phyloP scores from a whole-genome alignment of 306 rosid species.

The Quercus aquifolioides region DNA sequence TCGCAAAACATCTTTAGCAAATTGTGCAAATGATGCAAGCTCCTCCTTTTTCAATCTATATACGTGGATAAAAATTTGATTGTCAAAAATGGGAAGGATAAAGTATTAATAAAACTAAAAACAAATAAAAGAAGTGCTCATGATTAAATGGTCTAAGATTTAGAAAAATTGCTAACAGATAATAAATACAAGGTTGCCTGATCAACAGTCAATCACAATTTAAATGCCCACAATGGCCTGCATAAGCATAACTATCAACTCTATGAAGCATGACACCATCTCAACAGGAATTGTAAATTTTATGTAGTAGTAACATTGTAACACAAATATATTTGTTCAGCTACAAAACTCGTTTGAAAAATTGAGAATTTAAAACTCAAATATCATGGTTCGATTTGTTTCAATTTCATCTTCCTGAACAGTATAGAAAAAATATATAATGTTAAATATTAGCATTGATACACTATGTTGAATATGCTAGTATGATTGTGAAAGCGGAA shows the following conservation, averaged over 20 bases:
- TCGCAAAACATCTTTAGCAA: slow-evolving; percentile 48
- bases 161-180: not conserved
- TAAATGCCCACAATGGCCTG: not conserved
- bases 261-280: not conserved
- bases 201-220: not conserved
- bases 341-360: too few species aligned
- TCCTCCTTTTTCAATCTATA: slow-evolving; percentile 75
- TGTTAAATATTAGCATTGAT: too few species aligned
- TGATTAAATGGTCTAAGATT: not conserved
- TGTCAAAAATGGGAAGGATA: not conserved
- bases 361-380: too few species aligned
- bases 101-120: not conserved
- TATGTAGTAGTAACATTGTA: not conserved
- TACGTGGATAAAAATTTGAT: not conserved
- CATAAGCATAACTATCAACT: not conserved
- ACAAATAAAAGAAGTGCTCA: not conserved
- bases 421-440: too few species aligned
- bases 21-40: slow-evolving; percentile 58
- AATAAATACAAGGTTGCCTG: not conserved
- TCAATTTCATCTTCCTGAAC: too few species aligned
- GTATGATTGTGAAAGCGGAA: too few species aligned
- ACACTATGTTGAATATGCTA: too few species aligned
- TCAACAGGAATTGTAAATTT: not conserved
- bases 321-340: too few species aligned
- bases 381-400: too few species aligned